phyloP scores from a whole-genome alignment of 768 basidiomycete species.

The Thelephora ganbajun region DNA sequence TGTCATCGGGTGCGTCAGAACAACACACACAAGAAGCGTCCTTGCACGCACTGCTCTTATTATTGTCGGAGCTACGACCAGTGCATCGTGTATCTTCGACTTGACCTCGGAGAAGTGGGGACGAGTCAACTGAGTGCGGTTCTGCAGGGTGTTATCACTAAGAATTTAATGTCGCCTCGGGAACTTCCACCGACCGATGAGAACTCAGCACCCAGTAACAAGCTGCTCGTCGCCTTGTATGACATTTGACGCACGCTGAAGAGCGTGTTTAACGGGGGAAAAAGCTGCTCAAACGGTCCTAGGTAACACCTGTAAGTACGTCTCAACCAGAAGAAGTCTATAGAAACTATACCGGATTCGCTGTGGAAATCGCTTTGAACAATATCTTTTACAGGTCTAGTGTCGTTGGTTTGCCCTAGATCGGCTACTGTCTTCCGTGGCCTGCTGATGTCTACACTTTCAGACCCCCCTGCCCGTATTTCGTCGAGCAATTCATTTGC shows the following conservation, averaged over 20 bases:
- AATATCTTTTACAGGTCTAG: too few species aligned
- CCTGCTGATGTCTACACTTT: not conserved
- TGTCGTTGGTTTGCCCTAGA: too few species aligned
- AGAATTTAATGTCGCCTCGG: not conserved
- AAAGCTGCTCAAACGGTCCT: too few species aligned
- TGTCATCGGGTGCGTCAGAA: not conserved
- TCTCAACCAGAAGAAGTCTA: too few species aligned
- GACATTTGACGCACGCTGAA: not conserved
- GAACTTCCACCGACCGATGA: not conserved
- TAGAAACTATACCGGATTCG: too few species aligned
- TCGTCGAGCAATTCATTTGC: slow-evolving; percentile 51
- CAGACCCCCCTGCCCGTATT: slow-evolving; percentile 23
- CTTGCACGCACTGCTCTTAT: slow-evolving; percentile 25
- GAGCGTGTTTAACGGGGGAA: not conserved
- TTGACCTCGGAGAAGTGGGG: slow-evolving; percentile 38
- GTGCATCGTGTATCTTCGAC: slow-evolving; percentile 49
- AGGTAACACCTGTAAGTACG: too few species aligned
- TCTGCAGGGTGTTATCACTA: not conserved
- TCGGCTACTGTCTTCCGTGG: too few species aligned
- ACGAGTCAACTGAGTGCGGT: slow-evolving; percentile 1
- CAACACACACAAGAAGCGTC: too few species aligned
- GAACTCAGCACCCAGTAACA: slow-evolving; percentile 24
- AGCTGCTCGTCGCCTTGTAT: slow-evolving; percentile 18
- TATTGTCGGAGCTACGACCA: slow-evolving; percentile 43
- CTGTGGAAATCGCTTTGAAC: too few species aligned